Base-by-base conservation (phyloP, 805 yeast species). In the Candida sakaeoensis region DNA sequence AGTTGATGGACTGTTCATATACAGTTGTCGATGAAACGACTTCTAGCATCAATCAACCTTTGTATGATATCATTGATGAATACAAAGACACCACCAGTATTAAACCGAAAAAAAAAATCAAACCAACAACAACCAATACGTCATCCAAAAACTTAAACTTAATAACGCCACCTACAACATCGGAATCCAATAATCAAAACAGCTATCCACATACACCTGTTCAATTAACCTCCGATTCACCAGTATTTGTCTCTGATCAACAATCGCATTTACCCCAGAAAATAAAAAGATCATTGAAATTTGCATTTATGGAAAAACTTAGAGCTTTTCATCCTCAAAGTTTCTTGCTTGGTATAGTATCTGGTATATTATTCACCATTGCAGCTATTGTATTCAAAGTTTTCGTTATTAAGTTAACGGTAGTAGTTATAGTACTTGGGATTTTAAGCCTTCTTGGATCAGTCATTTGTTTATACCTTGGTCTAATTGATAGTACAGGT, bases 1-100 rank as follows among this genome's bases (percentile, higher is more conserved):
- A 63, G 37, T 52, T 63, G 16, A 47, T 54, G 23, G 63, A 53
- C 18, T 61, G 65, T 40, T 54, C 66, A 1, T 63, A 60, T 44
- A 50, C 49, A 29, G 49, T 61, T 10, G 41, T 48, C 3, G 38
- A 39, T 10, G 53, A 49, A 10, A 22, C 19, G 5, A n/a, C 18
- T 8, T 13, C 32, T 5, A 13, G 12, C 3, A 13, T 12, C 5
- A 25, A 12, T 16, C 21, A 23, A 23, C 21, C 29, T 15, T 17
- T 15, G 21, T 8, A 29, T 21, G 25, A 31, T 5, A 23, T 14
- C 24, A 23, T 27, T 15, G 31, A 30, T 31, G 24, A 23, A 23
- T 28, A 28, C 16, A 14, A 25, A 7, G 14, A 15, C 14, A 5
- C 17, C 19, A 28, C 17, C 32, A 21, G 25, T n/a, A 27, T 10